Conservation (phyloP, 208 protist genomes). For the Leishmania amazonensis region DNA sequence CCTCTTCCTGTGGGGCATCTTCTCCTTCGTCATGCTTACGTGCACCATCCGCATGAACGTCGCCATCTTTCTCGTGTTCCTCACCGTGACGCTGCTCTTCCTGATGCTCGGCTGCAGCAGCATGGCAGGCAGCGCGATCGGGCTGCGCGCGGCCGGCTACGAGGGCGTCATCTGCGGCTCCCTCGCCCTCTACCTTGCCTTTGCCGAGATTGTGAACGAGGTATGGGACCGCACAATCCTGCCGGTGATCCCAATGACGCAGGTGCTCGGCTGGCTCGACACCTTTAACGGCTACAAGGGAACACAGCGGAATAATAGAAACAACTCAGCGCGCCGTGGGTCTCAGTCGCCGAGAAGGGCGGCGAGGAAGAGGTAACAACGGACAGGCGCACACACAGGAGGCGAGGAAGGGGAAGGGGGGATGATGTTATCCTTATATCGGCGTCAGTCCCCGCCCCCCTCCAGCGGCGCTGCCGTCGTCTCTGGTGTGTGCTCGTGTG, state of each 20-base stretch:
- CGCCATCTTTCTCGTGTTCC: constrained; percentile 27
- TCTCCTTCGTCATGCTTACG: constrained; percentile 27
- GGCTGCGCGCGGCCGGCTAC: constrained; percentile 39
- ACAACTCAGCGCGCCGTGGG: not conserved
- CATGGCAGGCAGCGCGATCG: constrained; percentile 24
- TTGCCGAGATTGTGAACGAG: constrained; percentile 53
- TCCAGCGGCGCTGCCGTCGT: not conserved
- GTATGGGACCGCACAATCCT: constrained; percentile 43
- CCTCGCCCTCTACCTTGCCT: constrained; percentile 51
- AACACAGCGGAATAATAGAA: not conserved
- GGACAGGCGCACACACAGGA: not conserved
- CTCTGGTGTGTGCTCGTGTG: not conserved
- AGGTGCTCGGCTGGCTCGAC: constrained; percentile 27
- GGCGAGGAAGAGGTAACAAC: not conserved
- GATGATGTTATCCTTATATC: not conserved
- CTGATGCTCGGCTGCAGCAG: constrained; percentile 25
- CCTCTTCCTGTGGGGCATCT: constrained; percentile 27
- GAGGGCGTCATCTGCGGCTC: constrained; percentile 56
- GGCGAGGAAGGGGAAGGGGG: not conserved
- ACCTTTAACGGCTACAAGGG: constrained; percentile 7
- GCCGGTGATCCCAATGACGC: constrained; percentile 38
- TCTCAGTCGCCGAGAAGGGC: not conserved
- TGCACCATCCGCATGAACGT: constrained; percentile 37
- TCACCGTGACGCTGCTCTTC: constrained; percentile 34
- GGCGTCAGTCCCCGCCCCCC: too few relatives aligned